A percentile compares a stretch with the other conserved stretches of the same genome.
Conservation (phyloP, 345 rosid genomes). For the Reutealis trisperma region DNA sequence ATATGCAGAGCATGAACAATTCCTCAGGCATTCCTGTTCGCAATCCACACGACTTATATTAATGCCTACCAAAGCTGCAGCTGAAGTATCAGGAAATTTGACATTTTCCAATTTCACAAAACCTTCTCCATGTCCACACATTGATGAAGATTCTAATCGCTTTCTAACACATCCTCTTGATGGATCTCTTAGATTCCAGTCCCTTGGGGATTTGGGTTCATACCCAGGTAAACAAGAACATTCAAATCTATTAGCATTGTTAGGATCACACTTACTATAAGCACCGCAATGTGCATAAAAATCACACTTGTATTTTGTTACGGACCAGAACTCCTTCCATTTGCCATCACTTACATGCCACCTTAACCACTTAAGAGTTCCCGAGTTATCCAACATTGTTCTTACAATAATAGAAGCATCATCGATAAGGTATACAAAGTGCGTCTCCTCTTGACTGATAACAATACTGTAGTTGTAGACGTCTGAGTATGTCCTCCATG, state of each 20-base stretch:
- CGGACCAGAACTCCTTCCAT: slow-evolving; percentile 8
- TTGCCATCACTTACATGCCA: slow-evolving; percentile 11
- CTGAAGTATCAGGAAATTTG: slow-evolving; percentile 13
- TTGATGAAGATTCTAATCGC: not conserved
- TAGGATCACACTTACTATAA: not conserved
- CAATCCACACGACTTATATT: not conserved
- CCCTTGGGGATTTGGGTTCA: not conserved
- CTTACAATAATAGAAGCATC: not conserved
- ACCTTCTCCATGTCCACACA: slow-evolving; percentile 14
- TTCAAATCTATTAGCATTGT: not conserved
- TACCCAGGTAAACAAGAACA: slow-evolving; percentile 27
- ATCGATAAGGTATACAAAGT: no score
- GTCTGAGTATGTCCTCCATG: not conserved
- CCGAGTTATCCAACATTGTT: not conserved
- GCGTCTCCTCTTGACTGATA: not conserved
- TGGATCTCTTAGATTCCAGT: slow-evolving; percentile 13
- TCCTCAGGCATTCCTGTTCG: not conserved
- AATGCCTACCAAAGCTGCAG: not conserved
- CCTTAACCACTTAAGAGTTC: not conserved
- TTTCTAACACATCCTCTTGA: slow-evolving; percentile 21
- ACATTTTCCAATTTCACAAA: slow-evolving; percentile 9
- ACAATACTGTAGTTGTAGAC: not conserved
- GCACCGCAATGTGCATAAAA: slow-evolving; percentile 19
- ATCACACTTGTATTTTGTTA: not conserved
- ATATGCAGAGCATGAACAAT: slow-evolving; percentile 16